Percentiles rank a stretch among this genome's conserved stretches.
Evolutionary conservation across 768 basidiomycete species (phyloP).

Genomic region (Agrocybe praecox): DNA sequence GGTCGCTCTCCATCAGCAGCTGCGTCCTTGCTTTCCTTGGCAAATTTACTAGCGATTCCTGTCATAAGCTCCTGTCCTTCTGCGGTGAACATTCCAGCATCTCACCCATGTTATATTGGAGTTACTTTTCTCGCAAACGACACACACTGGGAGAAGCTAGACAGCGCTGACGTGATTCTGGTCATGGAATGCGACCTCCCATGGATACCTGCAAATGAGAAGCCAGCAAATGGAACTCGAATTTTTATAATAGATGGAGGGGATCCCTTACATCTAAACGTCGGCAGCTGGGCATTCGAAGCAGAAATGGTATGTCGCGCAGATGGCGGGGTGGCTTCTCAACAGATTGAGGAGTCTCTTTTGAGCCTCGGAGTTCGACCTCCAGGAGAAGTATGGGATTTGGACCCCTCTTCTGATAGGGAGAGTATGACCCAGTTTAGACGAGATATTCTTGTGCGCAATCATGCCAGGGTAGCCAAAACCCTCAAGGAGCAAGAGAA

Average conservation of each 20-base stretch:
- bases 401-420: background rate
- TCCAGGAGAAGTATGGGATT: slow-evolving; percentile 7
- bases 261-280: slow-evolving; percentile 56
- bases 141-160: slow-evolving; percentile 48
- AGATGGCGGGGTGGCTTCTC: slow-evolving; percentile 53
- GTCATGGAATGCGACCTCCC: slow-evolving; percentile 69
- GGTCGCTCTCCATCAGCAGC: slow-evolving; percentile 57
- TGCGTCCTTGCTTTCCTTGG: slow-evolving; percentile 45
- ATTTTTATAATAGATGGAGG: slow-evolving; percentile 65
- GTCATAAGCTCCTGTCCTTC: slow-evolving; percentile 54
- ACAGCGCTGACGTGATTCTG: slow-evolving; percentile 61
- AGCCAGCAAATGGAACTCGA: slow-evolving; percentile 42
- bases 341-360: slow-evolving; percentile 45
- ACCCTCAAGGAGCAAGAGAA: slow-evolving; percentile 29
- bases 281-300: slow-evolving; percentile 54
- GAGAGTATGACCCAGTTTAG: slow-evolving; percentile 8
- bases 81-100: slow-evolving; percentile 54
- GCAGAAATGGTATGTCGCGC: slow-evolving; percentile 63
- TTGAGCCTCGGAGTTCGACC: slow-evolving; percentile 24
- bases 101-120: slow-evolving; percentile 57
- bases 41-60: slow-evolving; percentile 54
- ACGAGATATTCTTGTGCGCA: slow-evolving; percentile 24
- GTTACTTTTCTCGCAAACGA: slow-evolving; percentile 48
- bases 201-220: slow-evolving; percentile 58
- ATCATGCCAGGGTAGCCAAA: slow-evolving; percentile 9